Evolutionary conservation across 2,329 filamentous ascomycete species (phyloP), one percentile per base, ranked within the genome.

Genomic region (Mollisiaceae sp.): DNA sequence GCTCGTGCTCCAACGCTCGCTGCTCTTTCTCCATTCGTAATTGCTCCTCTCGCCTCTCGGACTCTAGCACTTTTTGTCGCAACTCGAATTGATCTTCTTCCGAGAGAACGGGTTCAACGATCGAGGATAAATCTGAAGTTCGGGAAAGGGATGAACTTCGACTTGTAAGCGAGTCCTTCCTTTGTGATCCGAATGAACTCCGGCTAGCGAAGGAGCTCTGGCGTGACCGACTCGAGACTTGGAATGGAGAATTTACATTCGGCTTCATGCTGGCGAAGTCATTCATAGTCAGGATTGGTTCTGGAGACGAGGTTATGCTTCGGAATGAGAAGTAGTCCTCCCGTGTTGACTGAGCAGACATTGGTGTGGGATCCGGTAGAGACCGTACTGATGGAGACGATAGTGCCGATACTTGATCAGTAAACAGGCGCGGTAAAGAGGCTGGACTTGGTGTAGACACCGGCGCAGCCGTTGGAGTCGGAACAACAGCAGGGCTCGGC

Each of bases 31-130:
- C 43, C 12, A 52, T 60, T 39, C 43, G 14, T 15, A 43, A 20
- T 39, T 41, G 27, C 43, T 60, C 66, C 14, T 50, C 66, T 50
- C 61, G 64, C 41, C 18, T 56, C n/a, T 61, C 64, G 32, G 24
- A 32, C 14, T 54, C 24, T 8, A 54, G 12, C 1, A 32, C 12
- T 32, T 8, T 11, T 9, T 32, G 11, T 54, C 50, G 50, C 4
- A 54, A 11, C 12, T 27, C 11, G 14, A n/a, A 2, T 35, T 54
- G 50, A 24, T 54, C 50, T 54, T 54, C 50, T 18, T 54, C 50
- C 4, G 50, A 54, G 2, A 54, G 18, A 11, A 54, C 50, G 8
- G 50, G 50, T 32, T 54, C 50, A 27, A 54, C 32, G 9, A 54
- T 54, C 2, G 50, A 54, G 1, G 24, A 27, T 5, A 54, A 24